Evolutionary conservation across 2,329 filamentous ascomycete genomes (phyloP), one percentile per base, ranked within the genome.

Genomic region (Trematosphaeria pertusa): DNA sequence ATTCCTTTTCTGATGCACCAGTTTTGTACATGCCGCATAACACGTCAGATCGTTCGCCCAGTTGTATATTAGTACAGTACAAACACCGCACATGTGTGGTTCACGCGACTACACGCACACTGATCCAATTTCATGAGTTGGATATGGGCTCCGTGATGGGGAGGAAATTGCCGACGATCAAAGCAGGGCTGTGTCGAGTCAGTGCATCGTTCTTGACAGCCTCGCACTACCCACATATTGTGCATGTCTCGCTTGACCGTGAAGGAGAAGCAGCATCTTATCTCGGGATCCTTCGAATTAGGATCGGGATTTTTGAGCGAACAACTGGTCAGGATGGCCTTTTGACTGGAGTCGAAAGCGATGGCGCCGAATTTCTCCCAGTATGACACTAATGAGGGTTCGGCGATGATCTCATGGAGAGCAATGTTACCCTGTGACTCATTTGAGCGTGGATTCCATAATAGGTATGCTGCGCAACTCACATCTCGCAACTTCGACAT

Each of bases 361-460:
- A 99, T 97, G 4, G 91, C 93, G 39, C 93, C 92, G 66, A 99
- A 99, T 65, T 99, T 96, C 73, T 99, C 94, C 94, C 94, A 99
- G 66, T 99, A 99, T 62, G 90, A 89, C 43, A 97, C 94, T 50
- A 96, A 84, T 31, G 92, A 95, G 52, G 96, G 91, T 75, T 99
- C 94, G 2, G 91, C 91, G 34, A 99, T 84, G 54, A 99, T 95
- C 70, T 99, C 92, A 69, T 99, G 94, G 37, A 99, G 82, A 10
- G 94, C 90, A 55, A 97, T 87, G 64, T 95, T 95, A 51, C 94
- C 94, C 92, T 96, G 51, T n/a, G 17, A n/a, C 14, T 37, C 8
- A 6, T 24, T 14, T 67, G 43, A 66, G 56, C 39, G 34, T 42
- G 3, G 7, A 7, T n/a, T 10, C 32, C 5, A 20, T 20, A 5